phyloP scores from a whole-genome alignment of 83 land plant genomes.

The Picea abies region DNA sequence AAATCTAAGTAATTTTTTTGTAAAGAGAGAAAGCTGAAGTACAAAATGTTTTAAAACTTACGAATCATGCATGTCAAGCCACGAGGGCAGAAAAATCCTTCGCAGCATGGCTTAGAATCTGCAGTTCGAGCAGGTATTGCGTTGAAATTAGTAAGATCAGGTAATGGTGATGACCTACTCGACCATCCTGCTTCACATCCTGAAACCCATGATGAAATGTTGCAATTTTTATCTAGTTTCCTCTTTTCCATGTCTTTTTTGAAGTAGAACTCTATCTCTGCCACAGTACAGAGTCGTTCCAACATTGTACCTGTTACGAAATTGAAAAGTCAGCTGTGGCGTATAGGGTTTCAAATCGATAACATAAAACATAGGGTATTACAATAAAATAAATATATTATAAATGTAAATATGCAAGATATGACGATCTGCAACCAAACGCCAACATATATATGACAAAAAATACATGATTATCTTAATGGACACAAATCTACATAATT shows the following conservation, averaged over 20 bases:
- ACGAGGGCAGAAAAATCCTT: slow-evolving; percentile 89
- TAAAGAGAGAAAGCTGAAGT: background rate
- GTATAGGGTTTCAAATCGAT: too few species aligned
- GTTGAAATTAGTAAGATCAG: slow-evolving; percentile 32
- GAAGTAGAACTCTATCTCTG: slow-evolving; percentile 39
- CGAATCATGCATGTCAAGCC: slow-evolving; percentile 95
- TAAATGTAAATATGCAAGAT: too few species aligned
- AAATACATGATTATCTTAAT: too few species aligned
- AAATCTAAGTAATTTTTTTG: background rate
- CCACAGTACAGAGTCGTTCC: slow-evolving; percentile 39
- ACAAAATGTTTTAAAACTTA: slow-evolving; percentile 40
- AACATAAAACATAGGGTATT: too few species aligned
- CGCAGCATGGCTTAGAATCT: slow-evolving; percentile 76
- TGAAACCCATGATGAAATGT: slow-evolving; percentile 56
- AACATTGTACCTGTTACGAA: slow-evolving; percentile 35
- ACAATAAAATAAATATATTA: too few species aligned
- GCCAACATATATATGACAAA: too few species aligned
- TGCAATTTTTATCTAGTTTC: slow-evolving; percentile 70
- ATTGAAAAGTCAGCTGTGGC: too few species aligned
- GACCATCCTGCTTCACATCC: slow-evolving; percentile 95
- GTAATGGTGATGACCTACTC: slow-evolving; percentile 28
- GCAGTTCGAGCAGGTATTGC: slow-evolving; percentile 44
- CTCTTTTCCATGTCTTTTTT: background rate
- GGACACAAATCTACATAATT: too few species aligned
- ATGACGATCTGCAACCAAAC: too few species aligned